These are phyloP conservation scores for Paraconiothyrium sp. DNA, from an alignment of 2,329 filamentous ascomycete genomes.

Conservation along the genomic window DNA sequence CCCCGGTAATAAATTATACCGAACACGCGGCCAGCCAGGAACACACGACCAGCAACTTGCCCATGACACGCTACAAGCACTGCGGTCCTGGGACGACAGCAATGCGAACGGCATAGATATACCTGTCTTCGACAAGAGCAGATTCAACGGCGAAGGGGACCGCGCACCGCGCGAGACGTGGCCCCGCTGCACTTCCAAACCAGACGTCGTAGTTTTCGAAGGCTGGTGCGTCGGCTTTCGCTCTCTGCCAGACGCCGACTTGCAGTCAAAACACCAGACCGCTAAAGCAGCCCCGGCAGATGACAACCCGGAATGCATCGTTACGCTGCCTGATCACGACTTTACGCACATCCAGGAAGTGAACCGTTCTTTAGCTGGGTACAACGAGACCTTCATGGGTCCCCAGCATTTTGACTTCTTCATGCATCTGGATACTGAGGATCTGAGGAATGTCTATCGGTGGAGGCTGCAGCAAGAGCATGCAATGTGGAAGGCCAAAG, in stretches of 20 bases:
- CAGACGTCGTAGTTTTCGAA: conserved; percentile 80
- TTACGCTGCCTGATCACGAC: conserved; percentile 63
- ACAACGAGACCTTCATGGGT: conserved; percentile 58
- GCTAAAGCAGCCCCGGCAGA: conserved; percentile 58
- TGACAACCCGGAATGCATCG: conserved; percentile 33
- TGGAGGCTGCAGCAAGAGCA: conserved; percentile 87
- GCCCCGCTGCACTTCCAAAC: conserved; percentile 65
- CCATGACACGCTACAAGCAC: conserved; percentile 68
- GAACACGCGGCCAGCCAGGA: conserved; percentile 83
- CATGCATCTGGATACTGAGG: conserved; percentile 76
- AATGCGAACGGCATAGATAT: conserved; percentile 60
- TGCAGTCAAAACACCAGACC: conserved; percentile 65
- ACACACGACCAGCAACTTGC: conserved; percentile 80
- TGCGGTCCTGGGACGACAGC: conserved; percentile 56
- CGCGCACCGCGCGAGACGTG: conserved; percentile 71
- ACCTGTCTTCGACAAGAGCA: conserved; percentile 85
- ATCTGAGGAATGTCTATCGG: conserved; percentile 79
- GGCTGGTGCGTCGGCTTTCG: conserved; percentile 93
- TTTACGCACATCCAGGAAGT: conserved; percentile 66
- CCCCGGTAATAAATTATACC: conserved; percentile 77
- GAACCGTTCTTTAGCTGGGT: conserved; percentile 66
- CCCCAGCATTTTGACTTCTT: conserved; percentile 64
- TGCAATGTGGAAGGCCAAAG: conserved; percentile 71
- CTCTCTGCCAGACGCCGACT: conserved; percentile 64
- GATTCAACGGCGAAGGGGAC: conserved; percentile 79